Conservation (phyloP, 805 yeast genomes). For the Sungouiella blattae region DNA sequence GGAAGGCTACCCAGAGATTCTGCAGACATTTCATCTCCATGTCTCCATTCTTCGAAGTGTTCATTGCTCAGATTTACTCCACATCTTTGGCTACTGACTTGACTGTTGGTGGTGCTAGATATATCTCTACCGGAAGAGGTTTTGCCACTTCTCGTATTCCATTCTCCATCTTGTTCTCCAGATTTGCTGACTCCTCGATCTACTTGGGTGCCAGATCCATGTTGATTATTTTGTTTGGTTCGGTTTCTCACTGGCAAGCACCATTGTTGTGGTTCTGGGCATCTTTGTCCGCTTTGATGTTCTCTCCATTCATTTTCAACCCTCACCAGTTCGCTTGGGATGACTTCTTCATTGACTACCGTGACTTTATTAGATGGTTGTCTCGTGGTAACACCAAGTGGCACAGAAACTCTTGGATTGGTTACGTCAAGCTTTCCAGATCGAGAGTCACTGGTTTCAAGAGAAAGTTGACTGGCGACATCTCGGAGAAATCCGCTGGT, state of each 20-base stretch:
- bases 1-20: conserved; percentile 62
- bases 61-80: conserved; percentile 74
- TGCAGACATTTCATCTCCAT: conserved; percentile 65
- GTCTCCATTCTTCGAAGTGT: conserved; percentile 77
- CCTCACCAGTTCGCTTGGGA: conserved; percentile 72
- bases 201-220: conserved; percentile 80
- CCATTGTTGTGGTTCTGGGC: conserved; percentile 69
- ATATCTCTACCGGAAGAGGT: conserved; percentile 81
- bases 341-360: conserved; percentile 70
- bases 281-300: conserved; percentile 59
- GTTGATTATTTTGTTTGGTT: conserved; percentile 58
- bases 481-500: conserved; percentile 64
- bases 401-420: conserved; percentile 89
- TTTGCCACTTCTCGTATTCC: conserved; percentile 73
- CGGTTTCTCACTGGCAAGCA: conserved; percentile 59
- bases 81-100: conserved; percentile 65
- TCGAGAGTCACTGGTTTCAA: conserved; percentile 92
- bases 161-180: conserved; percentile 59
- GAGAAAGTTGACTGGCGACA: conserved; percentile 62
- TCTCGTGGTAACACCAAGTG: conserved; percentile 86
- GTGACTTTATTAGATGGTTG: conserved; percentile 50
- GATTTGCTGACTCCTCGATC: conserved; percentile 66
- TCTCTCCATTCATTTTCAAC: conserved; percentile 72
- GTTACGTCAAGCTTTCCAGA: conserved; percentile 74
- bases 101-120: conserved; percentile 75